These are phyloP conservation scores for Phymatotrichopsis omnivora DNA, from an alignment of 2,329 filamentous ascomycete species.

Conservation along the genomic window DNA sequence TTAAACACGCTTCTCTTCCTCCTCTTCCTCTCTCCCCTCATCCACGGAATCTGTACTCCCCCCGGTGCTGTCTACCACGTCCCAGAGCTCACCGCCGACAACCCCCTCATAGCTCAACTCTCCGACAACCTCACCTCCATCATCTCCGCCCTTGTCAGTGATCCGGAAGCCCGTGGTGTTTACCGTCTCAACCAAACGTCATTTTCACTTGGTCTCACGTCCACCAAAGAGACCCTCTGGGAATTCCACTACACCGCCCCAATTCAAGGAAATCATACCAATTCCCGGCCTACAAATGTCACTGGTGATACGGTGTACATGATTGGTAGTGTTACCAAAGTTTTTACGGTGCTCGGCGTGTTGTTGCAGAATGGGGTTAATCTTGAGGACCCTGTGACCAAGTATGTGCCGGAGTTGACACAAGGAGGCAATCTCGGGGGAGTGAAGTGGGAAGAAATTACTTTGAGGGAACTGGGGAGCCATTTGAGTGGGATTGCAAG, in stretches of 20 bases:
- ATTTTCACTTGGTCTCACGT: too few relatives aligned
- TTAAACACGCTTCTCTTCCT: too few relatives aligned
- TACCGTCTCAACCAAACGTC: too few relatives aligned
- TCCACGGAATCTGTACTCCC: too few relatives aligned
- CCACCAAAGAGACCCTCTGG: too few relatives aligned
- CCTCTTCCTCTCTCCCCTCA: too few relatives aligned
- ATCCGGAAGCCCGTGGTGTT: too few relatives aligned
- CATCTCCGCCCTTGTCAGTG: too few relatives aligned
- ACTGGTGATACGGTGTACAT: constrained; percentile 38
- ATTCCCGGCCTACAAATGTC: constrained; percentile 33
- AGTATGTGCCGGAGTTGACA: constrained; percentile 35
- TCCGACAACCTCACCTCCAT: too few relatives aligned
- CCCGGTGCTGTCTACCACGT: too few relatives aligned
- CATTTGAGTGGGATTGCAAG: constrained; percentile 36
- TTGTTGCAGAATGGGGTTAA: constrained; percentile 36
- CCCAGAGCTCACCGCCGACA: too few relatives aligned
- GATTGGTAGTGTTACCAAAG: constrained; percentile 38
- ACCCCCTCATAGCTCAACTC: too few relatives aligned
- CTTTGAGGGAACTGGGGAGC: constrained; percentile 35
- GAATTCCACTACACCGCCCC: constrained; percentile 38
- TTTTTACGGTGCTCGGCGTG: constrained; percentile 35
- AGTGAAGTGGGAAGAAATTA: constrained; percentile 36
- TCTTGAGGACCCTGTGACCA: constrained; percentile 33
- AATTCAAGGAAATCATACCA: constrained; percentile 35
- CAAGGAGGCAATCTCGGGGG: constrained; percentile 23